phyloP scores from a whole-genome alignment of 352 stramenopile genomes.

The Thalassiosira exigua region DNA sequence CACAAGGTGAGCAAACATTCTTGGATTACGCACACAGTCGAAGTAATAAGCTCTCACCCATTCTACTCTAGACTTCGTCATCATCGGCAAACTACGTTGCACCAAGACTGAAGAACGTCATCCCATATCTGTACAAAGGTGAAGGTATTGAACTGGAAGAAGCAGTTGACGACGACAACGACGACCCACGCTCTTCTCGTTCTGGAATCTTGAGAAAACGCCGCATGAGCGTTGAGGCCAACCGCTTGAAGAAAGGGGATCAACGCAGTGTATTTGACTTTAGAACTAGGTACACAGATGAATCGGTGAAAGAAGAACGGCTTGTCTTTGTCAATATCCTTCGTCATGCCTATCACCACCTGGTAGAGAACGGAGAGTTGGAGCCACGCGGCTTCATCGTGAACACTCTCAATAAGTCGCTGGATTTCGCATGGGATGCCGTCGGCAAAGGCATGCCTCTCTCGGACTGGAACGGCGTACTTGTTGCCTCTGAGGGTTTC shows the following conservation, averaged over 20 bases:
- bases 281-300: not conserved
- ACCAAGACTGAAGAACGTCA: not conserved
- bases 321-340: not conserved
- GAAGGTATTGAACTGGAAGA: not conserved
- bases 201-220: too few relatives aligned
- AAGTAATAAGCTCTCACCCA: too few relatives aligned
- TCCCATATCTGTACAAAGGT: not conserved
- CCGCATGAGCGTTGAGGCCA: too few relatives aligned
- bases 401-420: slow-evolving; percentile 48
- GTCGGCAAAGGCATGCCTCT: slow-evolving; percentile 49
- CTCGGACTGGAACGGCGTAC: slow-evolving; percentile 50
- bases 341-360: slow-evolving; percentile 33
- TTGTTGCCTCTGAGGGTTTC: slow-evolving; percentile 10
- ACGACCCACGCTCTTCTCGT: too few relatives aligned
- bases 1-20: slow-evolving; percentile 10
- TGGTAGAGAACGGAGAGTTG: slow-evolving; percentile 56
- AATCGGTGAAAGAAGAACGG: not conserved
- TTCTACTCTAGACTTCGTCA: too few relatives aligned
- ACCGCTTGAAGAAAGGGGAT: too few relatives aligned
- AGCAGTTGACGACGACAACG: not conserved
- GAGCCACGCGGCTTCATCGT: slow-evolving; percentile 41
- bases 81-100: not conserved
- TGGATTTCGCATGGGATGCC: slow-evolving; percentile 60
- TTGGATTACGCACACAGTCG: too few relatives aligned
- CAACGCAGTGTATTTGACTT: not conserved